Evolutionary conservation across 306 rosid species (phyloP).

Genomic region (Quercus bicolor): DNA sequence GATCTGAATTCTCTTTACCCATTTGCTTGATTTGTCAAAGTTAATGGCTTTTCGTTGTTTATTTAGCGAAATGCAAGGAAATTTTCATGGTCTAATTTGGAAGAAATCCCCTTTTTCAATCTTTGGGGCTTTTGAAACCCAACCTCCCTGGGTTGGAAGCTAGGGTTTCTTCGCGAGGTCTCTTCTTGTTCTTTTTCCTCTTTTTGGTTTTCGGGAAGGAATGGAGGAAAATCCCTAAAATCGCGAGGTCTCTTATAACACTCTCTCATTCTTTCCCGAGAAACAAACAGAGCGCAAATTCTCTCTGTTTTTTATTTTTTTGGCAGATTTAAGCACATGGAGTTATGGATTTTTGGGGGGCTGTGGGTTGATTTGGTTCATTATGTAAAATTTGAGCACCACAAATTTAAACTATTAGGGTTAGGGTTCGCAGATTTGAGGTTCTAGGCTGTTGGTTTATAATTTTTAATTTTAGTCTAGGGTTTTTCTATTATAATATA

Average conservation of each 20-base stretch:
- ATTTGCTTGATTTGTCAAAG: not conserved
- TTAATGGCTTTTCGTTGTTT: not conserved
- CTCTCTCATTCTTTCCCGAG: not conserved
- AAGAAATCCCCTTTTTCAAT: not conserved
- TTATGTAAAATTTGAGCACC: not conserved
- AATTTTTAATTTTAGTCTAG: no score
- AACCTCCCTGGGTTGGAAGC: not conserved
- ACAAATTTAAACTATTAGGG: not conserved
- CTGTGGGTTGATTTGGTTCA: no score
- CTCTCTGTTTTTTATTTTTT: not conserved
- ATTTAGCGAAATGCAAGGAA: not conserved
- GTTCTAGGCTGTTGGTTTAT: not conserved
- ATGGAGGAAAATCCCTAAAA: not conserved
- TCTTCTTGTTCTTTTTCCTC: not conserved
- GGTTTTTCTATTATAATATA: not conserved
- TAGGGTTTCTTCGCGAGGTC: constrained; percentile 17
- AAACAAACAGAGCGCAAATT: not conserved
- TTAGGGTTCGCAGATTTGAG: not conserved
- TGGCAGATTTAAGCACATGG: not conserved
- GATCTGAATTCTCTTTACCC: constrained; percentile 1
- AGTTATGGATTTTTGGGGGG: not conserved
- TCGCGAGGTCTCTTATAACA: not conserved
- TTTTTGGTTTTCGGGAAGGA: not conserved
- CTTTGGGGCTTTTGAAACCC: not conserved
- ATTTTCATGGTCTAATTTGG: not conserved